Conservation (phyloP, 208 protist genomes). For the Acanthamoeba sp. region DNA sequence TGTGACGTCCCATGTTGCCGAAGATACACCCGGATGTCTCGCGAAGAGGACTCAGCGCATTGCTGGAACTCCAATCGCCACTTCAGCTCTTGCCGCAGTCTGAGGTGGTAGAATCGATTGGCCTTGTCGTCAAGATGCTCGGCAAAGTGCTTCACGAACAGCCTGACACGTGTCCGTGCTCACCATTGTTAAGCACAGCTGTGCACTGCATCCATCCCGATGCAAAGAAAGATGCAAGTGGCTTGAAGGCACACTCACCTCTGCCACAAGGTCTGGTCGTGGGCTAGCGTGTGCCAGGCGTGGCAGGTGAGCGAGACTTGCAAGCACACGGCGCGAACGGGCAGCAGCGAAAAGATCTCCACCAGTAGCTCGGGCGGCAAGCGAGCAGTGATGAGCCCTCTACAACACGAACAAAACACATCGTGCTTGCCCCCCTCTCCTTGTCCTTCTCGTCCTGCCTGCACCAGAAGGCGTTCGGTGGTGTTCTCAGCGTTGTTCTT, state of each 20-base stretch:
- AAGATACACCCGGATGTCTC: not conserved
- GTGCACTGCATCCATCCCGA: not conserved
- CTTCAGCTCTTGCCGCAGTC: not conserved
- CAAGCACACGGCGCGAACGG: not conserved
- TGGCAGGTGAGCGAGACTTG: constrained; percentile 33
- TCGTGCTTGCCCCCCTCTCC: not conserved
- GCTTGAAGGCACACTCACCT: not conserved
- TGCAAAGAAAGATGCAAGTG: not conserved
- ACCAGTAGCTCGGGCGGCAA: not conserved
- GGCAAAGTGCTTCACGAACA: not conserved
- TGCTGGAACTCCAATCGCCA: not conserved
- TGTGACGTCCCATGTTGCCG: not conserved
- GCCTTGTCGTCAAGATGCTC: not conserved
- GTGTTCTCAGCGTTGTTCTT: too few relatives aligned
- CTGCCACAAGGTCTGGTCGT: constrained; percentile 20
- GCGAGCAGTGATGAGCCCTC: not conserved
- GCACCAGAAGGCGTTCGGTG: too few relatives aligned
- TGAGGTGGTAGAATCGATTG: not conserved
- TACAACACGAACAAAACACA: not conserved
- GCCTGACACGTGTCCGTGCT: not conserved
- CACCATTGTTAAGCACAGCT: not conserved
- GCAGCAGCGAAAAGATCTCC: constrained; percentile 22
- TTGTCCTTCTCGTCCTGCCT: too few relatives aligned
- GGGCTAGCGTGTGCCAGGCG: not conserved
- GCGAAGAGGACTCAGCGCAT: not conserved